Conservation (phyloP, 345 rosid genomes). For the Orychophragmus violaceus region DNA sequence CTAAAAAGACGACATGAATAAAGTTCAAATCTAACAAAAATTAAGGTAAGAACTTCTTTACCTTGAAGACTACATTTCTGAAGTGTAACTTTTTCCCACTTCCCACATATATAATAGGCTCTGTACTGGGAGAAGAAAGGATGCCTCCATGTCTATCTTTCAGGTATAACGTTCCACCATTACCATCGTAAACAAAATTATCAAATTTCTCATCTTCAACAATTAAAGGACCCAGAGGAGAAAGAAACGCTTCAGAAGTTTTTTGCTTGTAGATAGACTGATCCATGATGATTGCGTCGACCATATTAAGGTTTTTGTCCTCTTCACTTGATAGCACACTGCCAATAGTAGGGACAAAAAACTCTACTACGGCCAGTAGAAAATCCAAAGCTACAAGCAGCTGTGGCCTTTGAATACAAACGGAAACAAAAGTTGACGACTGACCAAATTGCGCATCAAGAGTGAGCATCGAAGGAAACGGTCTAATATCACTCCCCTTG, state of each 20-base stretch:
- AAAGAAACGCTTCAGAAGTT: slow-evolving; percentile 53
- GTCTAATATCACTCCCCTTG: slow-evolving; percentile 36
- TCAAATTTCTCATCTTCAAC: slow-evolving; percentile 72
- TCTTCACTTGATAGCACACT: slow-evolving; percentile 65
- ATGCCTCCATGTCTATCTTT: slow-evolving; percentile 60
- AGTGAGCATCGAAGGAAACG: slow-evolving; percentile 83
- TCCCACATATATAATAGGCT: slow-evolving; percentile 73
- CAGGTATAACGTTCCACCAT: slow-evolving; percentile 67
- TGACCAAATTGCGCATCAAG: slow-evolving; percentile 80
- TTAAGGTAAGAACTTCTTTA: slow-evolving; percentile 19
- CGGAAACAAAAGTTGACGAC: slow-evolving; percentile 50
- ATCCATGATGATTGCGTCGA: slow-evolving; percentile 61
- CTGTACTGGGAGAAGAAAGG: slow-evolving; percentile 61
- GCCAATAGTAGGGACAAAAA: slow-evolving; percentile 81
- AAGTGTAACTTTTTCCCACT: slow-evolving; percentile 72
- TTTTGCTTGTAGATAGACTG: slow-evolving; percentile 59
- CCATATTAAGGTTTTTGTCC: slow-evolving; percentile 41
- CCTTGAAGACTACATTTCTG: slow-evolving; percentile 82
- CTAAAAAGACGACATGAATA: background rate
- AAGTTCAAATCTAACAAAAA: background rate
- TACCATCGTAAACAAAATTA: slow-evolving; percentile 83
- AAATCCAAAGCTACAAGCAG: slow-evolving; percentile 95
- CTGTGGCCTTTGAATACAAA: slow-evolving; percentile 87
- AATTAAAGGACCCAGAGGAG: slow-evolving; percentile 78
- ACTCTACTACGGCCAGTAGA: slow-evolving; percentile 83